Conservation (phyloP, 306 rosid species). For the Adenanthera pavonina region DNA sequence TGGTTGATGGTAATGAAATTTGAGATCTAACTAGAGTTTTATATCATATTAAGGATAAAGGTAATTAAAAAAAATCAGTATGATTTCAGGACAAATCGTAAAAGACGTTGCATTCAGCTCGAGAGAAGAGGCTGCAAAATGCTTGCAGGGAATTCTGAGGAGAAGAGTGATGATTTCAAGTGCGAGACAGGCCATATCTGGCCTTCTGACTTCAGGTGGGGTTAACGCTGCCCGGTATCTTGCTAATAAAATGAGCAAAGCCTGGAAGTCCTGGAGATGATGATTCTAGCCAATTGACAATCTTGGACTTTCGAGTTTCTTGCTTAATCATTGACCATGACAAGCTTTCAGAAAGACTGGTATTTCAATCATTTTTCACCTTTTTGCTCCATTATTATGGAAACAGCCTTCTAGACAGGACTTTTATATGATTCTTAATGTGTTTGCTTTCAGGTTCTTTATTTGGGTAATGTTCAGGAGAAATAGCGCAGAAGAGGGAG, state of each 20-base stretch:
- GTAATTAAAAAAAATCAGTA: background rate
- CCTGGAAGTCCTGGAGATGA: slow-evolving; percentile 81
- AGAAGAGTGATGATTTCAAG: slow-evolving; percentile 86
- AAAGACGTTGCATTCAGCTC: slow-evolving; percentile 51
- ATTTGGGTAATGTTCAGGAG: too few relatives aligned
- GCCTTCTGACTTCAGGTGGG: slow-evolving; percentile 79
- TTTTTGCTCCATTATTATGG: background rate
- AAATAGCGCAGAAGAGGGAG: too few relatives aligned
- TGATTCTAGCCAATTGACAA: slow-evolving; percentile 33
- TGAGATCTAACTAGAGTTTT: slow-evolving; percentile 29
- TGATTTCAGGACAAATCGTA: slow-evolving; percentile 57
- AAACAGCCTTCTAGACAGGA: background rate
- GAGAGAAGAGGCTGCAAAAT: slow-evolving; percentile 76
- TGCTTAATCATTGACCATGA: slow-evolving; percentile 15
- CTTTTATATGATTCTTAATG: background rate
- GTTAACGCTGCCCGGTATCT: slow-evolving; percentile 70
- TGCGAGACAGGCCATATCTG: slow-evolving; percentile 86
- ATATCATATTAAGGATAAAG: slow-evolving; percentile 23
- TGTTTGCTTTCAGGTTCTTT: background rate
- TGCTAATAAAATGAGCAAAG: slow-evolving; percentile 68
- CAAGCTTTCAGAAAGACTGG: slow-evolving; percentile 10
- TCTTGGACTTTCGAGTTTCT: slow-evolving; percentile 3
- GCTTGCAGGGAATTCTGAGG: slow-evolving; percentile 70
- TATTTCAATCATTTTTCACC: background rate
- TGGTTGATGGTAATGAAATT: background rate